Base-by-base conservation (phyloP, 2,329 filamentous ascomycete species). In the Drechslerella coelobrocha region DNA sequence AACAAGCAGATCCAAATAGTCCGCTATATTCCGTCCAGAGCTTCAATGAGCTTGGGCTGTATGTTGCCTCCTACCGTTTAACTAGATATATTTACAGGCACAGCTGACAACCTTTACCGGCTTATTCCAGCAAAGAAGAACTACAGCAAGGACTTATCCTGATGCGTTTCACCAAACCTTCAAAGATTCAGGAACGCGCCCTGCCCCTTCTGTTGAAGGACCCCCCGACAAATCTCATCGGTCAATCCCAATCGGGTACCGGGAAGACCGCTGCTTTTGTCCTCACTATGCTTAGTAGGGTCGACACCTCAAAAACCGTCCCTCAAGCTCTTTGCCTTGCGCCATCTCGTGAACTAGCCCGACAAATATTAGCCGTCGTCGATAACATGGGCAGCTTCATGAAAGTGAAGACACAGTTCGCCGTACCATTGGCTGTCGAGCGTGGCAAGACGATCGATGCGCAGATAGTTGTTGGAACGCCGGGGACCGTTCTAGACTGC, bases 201-300 rank as follows among this genome's bases (percentile, higher is more conserved):
- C 85, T 99, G 17, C 94, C 94, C 26, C 84, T 99, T 61, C 89
- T 99, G 77, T 85, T 99, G 73, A 82, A 85, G 75, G 83, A 96
- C 77, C 93, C 94, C n/a, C 89, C 93, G 0, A 84, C 84, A 74
- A 97, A 97, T 80, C 89, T 99, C 85, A 93, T 99, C 77, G 94
- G 92, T 2, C 94, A 99, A 81, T 99, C 94, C n/a, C 94, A 99
- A 80, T 99, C 94, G 1, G 94, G 94, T 75, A 99, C 94, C 19
- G 94, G 94, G 77, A 99, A 99, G 83, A 99, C 94, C 0, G 94
- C 92, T 19, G 94, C 94, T 21, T 99, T 99, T 79, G 90, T 94
- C 48, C 88, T 96, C 72, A 96, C 96, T 72, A 89, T 96, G 71
- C 84, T 99, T 41, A 90, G 90, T 66, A 91, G 94, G 73, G 81